A percentile compares a stretch with the other conserved stretches of the same genome.
Evolutionary conservation across 768 basidiomycete genomes (phyloP).

Genomic region (Guyanaporus albipodus): DNA sequence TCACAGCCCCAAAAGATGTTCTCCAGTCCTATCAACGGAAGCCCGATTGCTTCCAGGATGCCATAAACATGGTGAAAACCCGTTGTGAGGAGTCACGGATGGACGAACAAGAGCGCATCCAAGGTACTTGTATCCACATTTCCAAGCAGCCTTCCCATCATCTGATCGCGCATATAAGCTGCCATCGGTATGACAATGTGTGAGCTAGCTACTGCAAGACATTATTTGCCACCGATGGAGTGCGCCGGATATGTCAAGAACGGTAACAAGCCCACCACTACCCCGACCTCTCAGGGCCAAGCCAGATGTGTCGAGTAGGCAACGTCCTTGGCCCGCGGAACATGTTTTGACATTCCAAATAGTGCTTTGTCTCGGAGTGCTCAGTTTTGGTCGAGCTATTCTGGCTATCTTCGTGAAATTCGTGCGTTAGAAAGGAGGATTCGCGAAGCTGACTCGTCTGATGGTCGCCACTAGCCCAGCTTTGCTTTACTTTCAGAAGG

Average conservation of each 20-base stretch:
- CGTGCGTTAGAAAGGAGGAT: slow-evolving; percentile 45
- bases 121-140: slow-evolving; percentile 37
- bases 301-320: slow-evolving; percentile 53
- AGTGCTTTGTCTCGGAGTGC: slow-evolving; percentile 75
- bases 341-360: slow-evolving; percentile 2
- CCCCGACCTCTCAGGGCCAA: slow-evolving; percentile 25
- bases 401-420: slow-evolving; percentile 76
- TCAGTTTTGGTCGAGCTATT: slow-evolving; percentile 84
- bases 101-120: slow-evolving; percentile 57
- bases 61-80: slow-evolving; percentile 43
- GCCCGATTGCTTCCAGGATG: slow-evolving; percentile 63
- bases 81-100: slow-evolving; percentile 56
- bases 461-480: slow-evolving; percentile 50
- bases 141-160: neutral
- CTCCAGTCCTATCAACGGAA: slow-evolving; percentile 42
- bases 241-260: slow-evolving; percentile 35
- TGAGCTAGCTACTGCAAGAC: slow-evolving; percentile 70
- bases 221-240: slow-evolving; percentile 65
- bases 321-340: neutral
- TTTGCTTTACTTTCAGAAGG: slow-evolving; percentile 69
- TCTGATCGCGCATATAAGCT: slow-evolving; percentile 41
- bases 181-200: slow-evolving; percentile 78
- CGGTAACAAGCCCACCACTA: neutral
- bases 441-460: slow-evolving; percentile 10
- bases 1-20: slow-evolving; percentile 31